Evolutionary conservation across 176 grass and related monocot genomes (phyloP).

Genomic region (Juncus inflexus): DNA sequence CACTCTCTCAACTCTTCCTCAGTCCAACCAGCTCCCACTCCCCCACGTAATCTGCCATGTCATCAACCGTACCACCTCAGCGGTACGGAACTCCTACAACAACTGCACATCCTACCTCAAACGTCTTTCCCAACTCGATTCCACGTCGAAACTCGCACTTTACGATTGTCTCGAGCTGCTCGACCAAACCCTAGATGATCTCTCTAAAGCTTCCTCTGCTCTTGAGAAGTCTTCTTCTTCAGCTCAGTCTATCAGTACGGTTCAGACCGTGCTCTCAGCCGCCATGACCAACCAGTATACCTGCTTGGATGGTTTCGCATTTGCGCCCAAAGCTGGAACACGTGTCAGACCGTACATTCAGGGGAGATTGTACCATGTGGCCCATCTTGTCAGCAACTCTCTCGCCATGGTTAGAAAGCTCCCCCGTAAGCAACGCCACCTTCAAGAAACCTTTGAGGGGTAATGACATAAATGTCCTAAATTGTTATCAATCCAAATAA

Average conservation of each 20-base stretch:
- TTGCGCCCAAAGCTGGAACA: conserved; percentile 30
- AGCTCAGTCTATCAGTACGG: conserved; percentile 30
- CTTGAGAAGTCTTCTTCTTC: conserved; percentile 33
- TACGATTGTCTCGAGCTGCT: conserved; percentile 75
- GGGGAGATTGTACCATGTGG: conserved; percentile 79
- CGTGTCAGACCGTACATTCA: conserved; percentile 68
- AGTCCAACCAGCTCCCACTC: conserved; percentile 33
- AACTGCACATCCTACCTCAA: conserved; percentile 70
- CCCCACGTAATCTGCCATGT: conserved; percentile 47
- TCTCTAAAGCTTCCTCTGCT: conserved; percentile 35
- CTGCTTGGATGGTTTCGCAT: conserved; percentile 70
- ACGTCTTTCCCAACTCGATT: conserved; percentile 18
- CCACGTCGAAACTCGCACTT: conserved; percentile 54
- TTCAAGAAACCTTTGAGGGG: conserved; percentile 29
- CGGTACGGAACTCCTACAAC: conserved; percentile 43
- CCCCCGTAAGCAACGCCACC: conserved; percentile 7
- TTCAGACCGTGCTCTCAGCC: conserved; percentile 72
- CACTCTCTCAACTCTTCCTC: conserved; percentile 36
- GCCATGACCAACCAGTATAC: conserved; percentile 94
- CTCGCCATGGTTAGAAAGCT: conserved; percentile 79
- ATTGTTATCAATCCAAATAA: not conserved
- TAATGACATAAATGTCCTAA: conserved; percentile 7
- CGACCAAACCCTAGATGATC: conserved; percentile 50
- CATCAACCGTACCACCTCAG: conserved; percentile 41
- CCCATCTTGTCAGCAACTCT: conserved; percentile 68